Percentiles rank a stretch among this genome's conserved stretches.
Evolutionary conservation across 495 filamentous ascomycete genomes (phyloP).

Genomic region (Tuber aestivum): DNA sequence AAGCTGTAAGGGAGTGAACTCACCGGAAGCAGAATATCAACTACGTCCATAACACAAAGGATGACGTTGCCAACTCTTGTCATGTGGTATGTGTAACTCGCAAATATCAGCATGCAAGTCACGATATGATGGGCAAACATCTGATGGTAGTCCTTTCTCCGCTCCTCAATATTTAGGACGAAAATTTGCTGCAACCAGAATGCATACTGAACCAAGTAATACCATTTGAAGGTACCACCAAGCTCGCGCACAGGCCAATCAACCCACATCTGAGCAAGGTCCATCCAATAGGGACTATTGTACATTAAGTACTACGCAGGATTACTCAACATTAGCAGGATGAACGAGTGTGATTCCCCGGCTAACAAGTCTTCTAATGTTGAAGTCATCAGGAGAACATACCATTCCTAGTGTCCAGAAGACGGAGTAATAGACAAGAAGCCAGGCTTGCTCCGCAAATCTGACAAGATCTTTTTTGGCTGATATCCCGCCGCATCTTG

Average conservation of each 20-base stretch:
- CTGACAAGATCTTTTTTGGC: slow-evolving; percentile 66
- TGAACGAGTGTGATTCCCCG: background rate
- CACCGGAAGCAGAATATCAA: slow-evolving; percentile 83
- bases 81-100: slow-evolving; percentile 75
- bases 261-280: slow-evolving; percentile 72
- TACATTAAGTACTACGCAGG: slow-evolving; percentile 66
- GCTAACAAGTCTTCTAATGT: background rate
- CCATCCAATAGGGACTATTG: slow-evolving; percentile 69
- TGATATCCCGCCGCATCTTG: slow-evolving; percentile 60
- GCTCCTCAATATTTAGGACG: slow-evolving; percentile 88
- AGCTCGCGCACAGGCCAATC: slow-evolving; percentile 73
- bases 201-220: slow-evolving; percentile 82
- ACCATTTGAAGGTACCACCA: slow-evolving; percentile 71
- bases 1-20: slow-evolving; percentile 42
- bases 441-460: slow-evolving; percentile 91
- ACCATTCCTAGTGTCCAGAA: slow-evolving; percentile 85
- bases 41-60: slow-evolving; percentile 86
- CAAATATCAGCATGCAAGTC: slow-evolving; percentile 70
- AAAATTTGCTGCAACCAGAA: slow-evolving; percentile 95
- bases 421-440: slow-evolving; percentile 67
- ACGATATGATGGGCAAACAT: slow-evolving; percentile 95
- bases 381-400: slow-evolving; percentile 43
- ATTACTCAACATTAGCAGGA: background rate
- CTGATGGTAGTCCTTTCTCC: slow-evolving; percentile 88
- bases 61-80: slow-evolving; percentile 84